Conservation (phyloP, 768 basidiomycete species). For the Amanita phalloides region DNA sequence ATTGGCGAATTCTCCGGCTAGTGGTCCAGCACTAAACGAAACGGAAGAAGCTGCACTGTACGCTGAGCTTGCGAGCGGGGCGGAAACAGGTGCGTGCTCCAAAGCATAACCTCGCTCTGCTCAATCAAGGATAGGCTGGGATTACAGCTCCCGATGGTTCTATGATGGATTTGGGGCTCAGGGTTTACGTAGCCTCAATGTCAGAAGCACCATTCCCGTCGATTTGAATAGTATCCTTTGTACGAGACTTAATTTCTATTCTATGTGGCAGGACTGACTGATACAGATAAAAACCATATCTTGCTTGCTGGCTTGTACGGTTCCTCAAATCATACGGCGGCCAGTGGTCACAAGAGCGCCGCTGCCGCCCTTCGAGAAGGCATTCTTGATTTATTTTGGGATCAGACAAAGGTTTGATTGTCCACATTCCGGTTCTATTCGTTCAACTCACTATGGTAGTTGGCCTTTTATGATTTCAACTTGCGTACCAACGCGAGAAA, state of each 20-base stretch:
- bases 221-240: conserved; percentile 83
- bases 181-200: conserved; percentile 60
- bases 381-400: conserved; percentile 84
- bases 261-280: conserved; percentile 4
- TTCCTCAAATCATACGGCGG: conserved; percentile 29
- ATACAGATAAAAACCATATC: conserved; percentile 49
- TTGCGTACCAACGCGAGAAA: conserved; percentile 55
- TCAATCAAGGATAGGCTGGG: conserved; percentile 26
- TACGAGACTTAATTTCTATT: conserved; percentile 22
- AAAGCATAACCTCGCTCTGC: not conserved
- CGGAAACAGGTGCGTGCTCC: conserved; percentile 54
- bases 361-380: conserved; percentile 54
- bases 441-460: conserved; percentile 14
- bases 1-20: conserved; percentile 59
- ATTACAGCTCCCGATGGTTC: conserved; percentile 45
- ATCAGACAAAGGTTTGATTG: conserved; percentile 41
- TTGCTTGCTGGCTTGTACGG: conserved; percentile 54
- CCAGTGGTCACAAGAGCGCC: conserved; percentile 37
- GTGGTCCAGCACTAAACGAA: conserved; percentile 46
- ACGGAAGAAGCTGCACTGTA: conserved; percentile 57
- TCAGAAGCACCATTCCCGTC: conserved; percentile 58
- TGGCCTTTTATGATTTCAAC: conserved; percentile 93
- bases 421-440: not conserved
- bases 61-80: conserved; percentile 79
- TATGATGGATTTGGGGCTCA: conserved; percentile 25